phyloP scores from a whole-genome alignment of 1,284 basidiomycete genomes.

The Pyrrhoderma noxium region DNA sequence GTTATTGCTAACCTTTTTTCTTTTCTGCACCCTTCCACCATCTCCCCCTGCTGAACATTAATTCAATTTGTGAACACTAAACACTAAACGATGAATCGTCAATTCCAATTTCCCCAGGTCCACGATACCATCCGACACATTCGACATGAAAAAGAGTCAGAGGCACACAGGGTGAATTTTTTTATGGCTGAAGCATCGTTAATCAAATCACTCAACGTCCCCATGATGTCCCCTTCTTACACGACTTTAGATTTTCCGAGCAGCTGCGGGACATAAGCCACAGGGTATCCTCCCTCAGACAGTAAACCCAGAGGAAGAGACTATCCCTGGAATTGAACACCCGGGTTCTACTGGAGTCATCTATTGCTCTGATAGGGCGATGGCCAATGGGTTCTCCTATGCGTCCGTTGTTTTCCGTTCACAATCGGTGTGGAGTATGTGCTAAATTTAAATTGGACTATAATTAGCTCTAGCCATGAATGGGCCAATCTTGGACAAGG shows the following conservation, averaged over 20 bases:
- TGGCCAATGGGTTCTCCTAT: conserved; percentile 84
- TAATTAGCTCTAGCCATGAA: conserved; percentile 43
- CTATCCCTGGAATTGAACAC: conserved; percentile 36
- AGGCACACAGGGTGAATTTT: conserved; percentile 69
- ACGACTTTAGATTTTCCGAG: conserved; percentile 74
- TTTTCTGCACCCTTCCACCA: background rate
- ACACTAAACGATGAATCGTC: no score
- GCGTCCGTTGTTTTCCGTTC: conserved; percentile 30
- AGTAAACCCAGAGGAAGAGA: conserved; percentile 62
- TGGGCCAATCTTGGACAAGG: conserved; percentile 87
- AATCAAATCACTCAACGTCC: no score
- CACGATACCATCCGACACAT: conserved; percentile 33
- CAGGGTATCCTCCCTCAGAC: conserved; percentile 58
- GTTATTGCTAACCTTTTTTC: conserved; percentile 7
- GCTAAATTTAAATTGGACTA: background rate
- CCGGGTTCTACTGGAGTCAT: conserved; percentile 75
- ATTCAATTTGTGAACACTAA: no score
- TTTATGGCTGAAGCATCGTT: no score
- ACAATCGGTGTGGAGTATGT: conserved; percentile 5
- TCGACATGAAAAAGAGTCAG: conserved; percentile 72
- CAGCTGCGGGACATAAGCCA: conserved; percentile 59
- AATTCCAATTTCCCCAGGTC: conserved; percentile 15
- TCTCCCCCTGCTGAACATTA: no score
- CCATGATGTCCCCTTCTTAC: no score
- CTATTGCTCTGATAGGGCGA: conserved; percentile 83